Evolutionary conservation across 2,329 filamentous ascomycete species (phyloP).

Genomic region (Mariannaea sp.): DNA sequence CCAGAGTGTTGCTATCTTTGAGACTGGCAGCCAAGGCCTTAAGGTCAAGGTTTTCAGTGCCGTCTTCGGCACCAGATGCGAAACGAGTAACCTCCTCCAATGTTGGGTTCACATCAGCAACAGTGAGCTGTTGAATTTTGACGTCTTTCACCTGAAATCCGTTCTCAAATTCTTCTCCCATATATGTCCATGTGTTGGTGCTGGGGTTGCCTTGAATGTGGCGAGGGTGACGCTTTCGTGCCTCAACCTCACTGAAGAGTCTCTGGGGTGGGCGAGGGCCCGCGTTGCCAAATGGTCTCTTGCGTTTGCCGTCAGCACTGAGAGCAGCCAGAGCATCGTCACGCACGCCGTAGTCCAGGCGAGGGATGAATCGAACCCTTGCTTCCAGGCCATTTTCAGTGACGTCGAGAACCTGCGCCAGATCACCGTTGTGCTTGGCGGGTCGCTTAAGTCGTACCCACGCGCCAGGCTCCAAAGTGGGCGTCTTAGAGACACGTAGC

Average conservation of each 20-base stretch:
- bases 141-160: slow-evolving; percentile 94
- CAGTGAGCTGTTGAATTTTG: slow-evolving; percentile 83
- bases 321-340: slow-evolving; percentile 65
- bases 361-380: slow-evolving; percentile 83
- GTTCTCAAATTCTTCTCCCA: slow-evolving; percentile 87
- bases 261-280: slow-evolving; percentile 81
- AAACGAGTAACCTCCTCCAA: slow-evolving; percentile 97
- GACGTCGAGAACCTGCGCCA: slow-evolving; percentile 90
- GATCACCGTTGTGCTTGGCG: slow-evolving; percentile 82
- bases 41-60: slow-evolving; percentile 90
- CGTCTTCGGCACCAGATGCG: slow-evolving; percentile 84
- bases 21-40: slow-evolving; percentile 88
- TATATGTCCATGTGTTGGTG: slow-evolving; percentile 82
- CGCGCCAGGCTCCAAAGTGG: slow-evolving; percentile 81
- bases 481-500: slow-evolving; percentile 86
- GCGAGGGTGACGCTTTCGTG: slow-evolving; percentile 80
- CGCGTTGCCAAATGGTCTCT: slow-evolving; percentile 65
- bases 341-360: slow-evolving; percentile 87
- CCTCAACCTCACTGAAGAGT: slow-evolving; percentile 91
- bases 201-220: slow-evolving; percentile 70
- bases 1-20: slow-evolving; percentile 79
- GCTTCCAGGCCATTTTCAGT: slow-evolving; percentile 92
- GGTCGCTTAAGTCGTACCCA: slow-evolving; percentile 88
- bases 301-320: slow-evolving; percentile 73
- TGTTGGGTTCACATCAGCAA: slow-evolving; percentile 88